Conservation (phyloP, 2,329 filamentous ascomycete genomes). For the Claviceps lovelessii region DNA sequence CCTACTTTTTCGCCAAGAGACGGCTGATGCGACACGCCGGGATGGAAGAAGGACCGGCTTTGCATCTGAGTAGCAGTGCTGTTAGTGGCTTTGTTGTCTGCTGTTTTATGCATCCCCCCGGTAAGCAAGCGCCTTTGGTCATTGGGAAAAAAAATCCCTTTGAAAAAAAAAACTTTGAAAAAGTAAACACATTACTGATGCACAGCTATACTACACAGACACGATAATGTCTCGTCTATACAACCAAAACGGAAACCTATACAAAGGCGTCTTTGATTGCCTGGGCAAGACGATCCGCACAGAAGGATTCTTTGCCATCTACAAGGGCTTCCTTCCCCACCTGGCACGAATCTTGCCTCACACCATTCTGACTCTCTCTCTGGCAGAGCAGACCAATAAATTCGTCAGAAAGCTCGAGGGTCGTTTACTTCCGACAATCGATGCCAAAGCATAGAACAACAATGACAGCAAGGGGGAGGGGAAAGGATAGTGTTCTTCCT, state of each 20-base stretch:
- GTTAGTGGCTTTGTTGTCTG: conserved; percentile 92
- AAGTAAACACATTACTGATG: conserved; percentile 1
- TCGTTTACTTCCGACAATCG: conserved; percentile 32
- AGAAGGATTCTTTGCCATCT: conserved; percentile 82
- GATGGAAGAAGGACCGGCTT: conserved; percentile 77
- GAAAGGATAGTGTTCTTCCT: background rate
- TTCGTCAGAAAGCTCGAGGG: conserved; percentile 66
- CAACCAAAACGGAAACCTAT: conserved; percentile 97
- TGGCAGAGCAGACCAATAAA: conserved; percentile 97
- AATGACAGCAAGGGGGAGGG: background rate
- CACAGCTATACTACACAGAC: conserved; percentile 33
- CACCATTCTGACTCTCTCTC: conserved; percentile 79
- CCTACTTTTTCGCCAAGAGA: conserved; percentile 95
- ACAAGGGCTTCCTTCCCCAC: conserved; percentile 96
- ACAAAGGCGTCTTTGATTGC: conserved; percentile 85
- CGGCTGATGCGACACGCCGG: conserved; percentile 66
- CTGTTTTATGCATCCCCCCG: conserved; percentile 93
- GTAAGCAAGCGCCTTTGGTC: conserved; percentile 29
- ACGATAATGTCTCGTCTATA: conserved; percentile 98
- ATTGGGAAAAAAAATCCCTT: no score
- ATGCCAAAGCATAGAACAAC: conserved; percentile 13
- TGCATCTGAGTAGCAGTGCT: conserved; percentile 81
- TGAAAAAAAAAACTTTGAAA: background rate
- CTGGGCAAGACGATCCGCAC: conserved; percentile 79
- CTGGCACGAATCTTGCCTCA: conserved; percentile 87